Evolutionary conservation across 768 basidiomycete species (phyloP).

Genomic region (Tylopilus cervinicoccineus): DNA sequence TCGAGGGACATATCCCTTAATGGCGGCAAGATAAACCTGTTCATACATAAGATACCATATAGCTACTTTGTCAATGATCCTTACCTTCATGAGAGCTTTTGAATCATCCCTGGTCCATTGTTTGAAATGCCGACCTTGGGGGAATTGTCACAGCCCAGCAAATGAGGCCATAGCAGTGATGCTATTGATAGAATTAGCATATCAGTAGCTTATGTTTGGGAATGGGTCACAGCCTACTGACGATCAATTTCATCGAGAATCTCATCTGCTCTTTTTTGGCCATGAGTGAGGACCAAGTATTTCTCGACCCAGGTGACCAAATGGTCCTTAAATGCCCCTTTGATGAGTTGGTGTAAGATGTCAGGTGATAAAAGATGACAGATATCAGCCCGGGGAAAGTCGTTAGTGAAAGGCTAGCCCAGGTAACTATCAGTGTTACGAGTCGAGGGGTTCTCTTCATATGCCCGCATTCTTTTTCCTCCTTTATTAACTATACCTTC

Average conservation of each 20-base stretch:
- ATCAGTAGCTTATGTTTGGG: too few species aligned
- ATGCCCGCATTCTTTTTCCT: too few species aligned
- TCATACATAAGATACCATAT: too few species aligned
- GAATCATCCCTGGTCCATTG: neutral
- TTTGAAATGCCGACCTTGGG: neutral
- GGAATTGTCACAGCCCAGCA: neutral
- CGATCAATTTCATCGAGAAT: neutral
- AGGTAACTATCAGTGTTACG: too few species aligned
- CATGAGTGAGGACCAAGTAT: neutral
- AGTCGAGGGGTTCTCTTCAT: too few species aligned
- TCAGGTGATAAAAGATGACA: neutral
- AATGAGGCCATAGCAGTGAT: too few species aligned
- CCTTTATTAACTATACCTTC: too few species aligned
- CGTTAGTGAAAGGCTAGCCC: neutral
- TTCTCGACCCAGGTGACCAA: neutral
- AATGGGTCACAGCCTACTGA: neutral
- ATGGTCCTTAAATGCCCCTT: neutral
- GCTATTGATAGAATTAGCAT: too few species aligned
- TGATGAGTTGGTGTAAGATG: neutral
- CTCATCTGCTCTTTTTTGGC: neutral
- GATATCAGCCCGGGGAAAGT: neutral
- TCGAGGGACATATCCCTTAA: neutral
- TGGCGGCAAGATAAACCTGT: neutral
- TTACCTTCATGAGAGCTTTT: constrained; percentile 1
- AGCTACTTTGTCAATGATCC: too few species aligned